Conservation (phyloP, 2,329 filamentous ascomycete genomes). For the Biscogniauxia marginata region DNA sequence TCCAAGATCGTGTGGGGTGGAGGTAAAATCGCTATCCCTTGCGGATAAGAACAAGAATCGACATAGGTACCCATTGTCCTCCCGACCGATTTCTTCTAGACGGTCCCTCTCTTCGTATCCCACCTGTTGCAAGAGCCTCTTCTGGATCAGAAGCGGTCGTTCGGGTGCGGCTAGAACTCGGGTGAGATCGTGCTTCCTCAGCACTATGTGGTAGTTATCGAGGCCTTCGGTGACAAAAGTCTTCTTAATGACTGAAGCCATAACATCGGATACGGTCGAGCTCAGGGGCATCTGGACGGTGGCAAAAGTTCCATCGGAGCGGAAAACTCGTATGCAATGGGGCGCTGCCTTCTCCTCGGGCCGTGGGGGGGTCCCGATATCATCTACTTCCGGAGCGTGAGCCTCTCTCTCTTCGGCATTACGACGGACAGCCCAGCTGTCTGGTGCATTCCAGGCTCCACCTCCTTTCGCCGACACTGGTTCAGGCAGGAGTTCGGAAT, state of each 20-base stretch:
- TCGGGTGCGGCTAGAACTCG: conserved; percentile 77
- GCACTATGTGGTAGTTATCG: conserved; percentile 92
- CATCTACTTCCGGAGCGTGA: conserved; percentile 62
- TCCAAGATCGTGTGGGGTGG: conserved; percentile 74
- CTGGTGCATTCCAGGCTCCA: conserved; percentile 85
- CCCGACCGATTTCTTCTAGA: conserved; percentile 89
- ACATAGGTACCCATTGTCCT: conserved; percentile 96
- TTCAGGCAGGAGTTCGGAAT: conserved; percentile 25
- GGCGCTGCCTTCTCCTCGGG: conserved; percentile 72
- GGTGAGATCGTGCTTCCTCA: conserved; percentile 88
- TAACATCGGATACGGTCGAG: conserved; percentile 81
- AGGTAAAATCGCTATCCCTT: conserved; percentile 77
- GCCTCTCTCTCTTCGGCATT: conserved; percentile 63
- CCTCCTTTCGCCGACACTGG: conserved; percentile 31
- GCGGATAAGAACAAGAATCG: conserved; percentile 93
- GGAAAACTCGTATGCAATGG: conserved; percentile 94
- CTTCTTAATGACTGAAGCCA: conserved; percentile 90
- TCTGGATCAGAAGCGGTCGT: conserved; percentile 86
- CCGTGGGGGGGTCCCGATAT: conserved; percentile 63
- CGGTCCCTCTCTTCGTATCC: conserved; percentile 85
- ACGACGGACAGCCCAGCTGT: conserved; percentile 91
- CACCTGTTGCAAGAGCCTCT: conserved; percentile 83
- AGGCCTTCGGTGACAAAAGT: conserved; percentile 87
- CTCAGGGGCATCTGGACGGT: conserved; percentile 84
- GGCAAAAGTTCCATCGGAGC: conserved; percentile 89